phyloP scores from a whole-genome alignment of 1,284 basidiomycete genomes.

The Pterula multifida region DNA sequence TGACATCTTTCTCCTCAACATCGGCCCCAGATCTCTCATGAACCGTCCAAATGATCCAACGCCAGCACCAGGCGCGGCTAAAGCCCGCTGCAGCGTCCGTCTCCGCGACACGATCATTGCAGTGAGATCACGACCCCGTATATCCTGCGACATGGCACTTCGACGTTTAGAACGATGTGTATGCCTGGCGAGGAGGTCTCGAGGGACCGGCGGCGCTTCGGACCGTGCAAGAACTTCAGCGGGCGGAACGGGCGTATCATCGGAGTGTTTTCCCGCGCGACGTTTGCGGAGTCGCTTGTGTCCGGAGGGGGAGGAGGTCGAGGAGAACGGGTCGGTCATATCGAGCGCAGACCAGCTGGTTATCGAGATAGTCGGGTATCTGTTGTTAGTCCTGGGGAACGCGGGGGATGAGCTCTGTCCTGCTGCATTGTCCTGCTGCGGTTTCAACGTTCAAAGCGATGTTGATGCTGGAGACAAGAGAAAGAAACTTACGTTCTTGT shows the following conservation, averaged over 20 bases:
- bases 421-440: too few relatives aligned
- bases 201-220: not conserved
- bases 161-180: too few relatives aligned
- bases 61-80: not conserved
- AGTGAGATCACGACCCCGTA: not conserved
- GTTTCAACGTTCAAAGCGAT: too few relatives aligned
- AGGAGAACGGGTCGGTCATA: conserved; percentile 1
- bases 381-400: not conserved
- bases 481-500: not conserved
- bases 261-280: not conserved
- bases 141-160: not conserved
- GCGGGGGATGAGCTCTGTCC: too few relatives aligned
- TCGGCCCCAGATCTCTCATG: not conserved
- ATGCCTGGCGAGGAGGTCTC: not conserved
- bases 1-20: not conserved
- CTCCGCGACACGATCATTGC: not conserved
- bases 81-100: not conserved
- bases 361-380: not conserved
- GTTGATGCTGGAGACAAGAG: too few relatives aligned
- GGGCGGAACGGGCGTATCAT: not conserved
- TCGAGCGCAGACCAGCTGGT: conserved; percentile 2
- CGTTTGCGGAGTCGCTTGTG: conserved; percentile 1
- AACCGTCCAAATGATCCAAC: not conserved
- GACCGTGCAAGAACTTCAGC: not conserved
- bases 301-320: not conserved